phyloP scores from a whole-genome alignment of 805 yeast genomes.

The Cyberlindnera euphorbiae region DNA sequence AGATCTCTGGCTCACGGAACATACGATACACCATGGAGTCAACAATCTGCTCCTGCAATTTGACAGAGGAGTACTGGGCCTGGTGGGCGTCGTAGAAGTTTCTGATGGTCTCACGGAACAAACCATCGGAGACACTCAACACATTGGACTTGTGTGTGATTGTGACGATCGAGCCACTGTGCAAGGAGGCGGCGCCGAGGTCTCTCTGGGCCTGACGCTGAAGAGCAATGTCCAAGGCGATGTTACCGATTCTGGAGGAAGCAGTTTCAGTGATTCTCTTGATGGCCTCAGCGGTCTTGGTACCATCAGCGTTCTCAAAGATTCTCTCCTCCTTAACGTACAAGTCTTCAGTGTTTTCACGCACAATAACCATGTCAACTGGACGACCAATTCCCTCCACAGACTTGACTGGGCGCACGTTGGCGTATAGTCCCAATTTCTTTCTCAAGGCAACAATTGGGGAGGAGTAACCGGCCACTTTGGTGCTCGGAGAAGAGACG shows the following conservation, averaged over 20 bases:
- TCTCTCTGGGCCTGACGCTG: conserved; percentile 82
- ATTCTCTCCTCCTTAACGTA: conserved; percentile 90
- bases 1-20: conserved; percentile 97
- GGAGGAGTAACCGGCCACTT: conserved; percentile 95
- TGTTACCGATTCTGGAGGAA: conserved; percentile 77
- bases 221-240: conserved; percentile 88
- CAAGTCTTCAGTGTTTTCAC: conserved; percentile 97
- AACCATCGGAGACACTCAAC: conserved; percentile 85
- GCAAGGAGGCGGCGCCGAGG: conserved; percentile 50
- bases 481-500: conserved; percentile 89
- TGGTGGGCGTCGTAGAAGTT: conserved; percentile 45
- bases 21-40: conserved; percentile 98
- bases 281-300: conserved; percentile 93
- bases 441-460: conserved; percentile 99
- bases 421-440: conserved; percentile 90
- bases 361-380: conserved; percentile 95
- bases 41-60: conserved; percentile 91
- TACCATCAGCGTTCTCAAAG: conserved; percentile 72
- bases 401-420: conserved; percentile 95
- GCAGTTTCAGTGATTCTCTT: conserved; percentile 93
- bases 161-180: conserved; percentile 61
- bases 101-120: conserved; percentile 80
- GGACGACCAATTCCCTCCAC: conserved; percentile 83
- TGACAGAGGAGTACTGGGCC: conserved; percentile 54
- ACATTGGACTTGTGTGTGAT: conserved; percentile 97